Base-by-base conservation (phyloP, 2,329 filamentous ascomycete genomes). In the Lecanoromycetidae sp. region DNA sequence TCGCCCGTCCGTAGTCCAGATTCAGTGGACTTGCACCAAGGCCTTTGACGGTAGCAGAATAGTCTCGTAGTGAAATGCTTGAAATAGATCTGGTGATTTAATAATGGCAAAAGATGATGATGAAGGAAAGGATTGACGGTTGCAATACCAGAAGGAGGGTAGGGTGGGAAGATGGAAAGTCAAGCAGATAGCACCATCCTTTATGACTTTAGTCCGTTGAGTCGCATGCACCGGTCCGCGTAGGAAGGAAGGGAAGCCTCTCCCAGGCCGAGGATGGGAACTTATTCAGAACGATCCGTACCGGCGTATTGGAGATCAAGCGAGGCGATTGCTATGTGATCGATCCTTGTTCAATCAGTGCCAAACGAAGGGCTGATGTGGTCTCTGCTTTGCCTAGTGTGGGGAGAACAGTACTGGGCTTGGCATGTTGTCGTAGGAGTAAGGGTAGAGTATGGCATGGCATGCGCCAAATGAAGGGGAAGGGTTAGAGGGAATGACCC, bases 281-380 rank as follows among this genome's bases (percentile, higher is more conserved):
- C 15, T 36, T 39, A 15, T 17, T 34, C 38, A 44, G 25, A 42
- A 39, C 46, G 50, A 52, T 43, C 50, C 46, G 46, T 49, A 38
- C 49, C 49, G 49, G 41, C 36, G 46, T 52, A 47, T 39, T 26
- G 48, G 25, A 38, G 37, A 41, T 48, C 32, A 37, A 42, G 37
- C 39, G 32, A 41, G 37, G 37, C 23, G 33, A 42, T 23, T 20
- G 32, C 23, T 26, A 45, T n/a, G 34, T 29, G 15, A 38, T 38
- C 23, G 43, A 33, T 23, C 33, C 17, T 33, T 32, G 35, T 9
- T 38, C n/a, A 19, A 15, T 35, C 15, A 44, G 19, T 30, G 29
- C 17, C 27, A 20, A 26, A 26, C 45, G 29, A n/a, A 8, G 15
- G 7, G 20, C 25, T 29, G 17, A 34, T 30, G 26, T 30, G 26